Evolutionary conservation across 257 asterid species (phyloP).

Genomic region (Nicotiana otophora): DNA sequence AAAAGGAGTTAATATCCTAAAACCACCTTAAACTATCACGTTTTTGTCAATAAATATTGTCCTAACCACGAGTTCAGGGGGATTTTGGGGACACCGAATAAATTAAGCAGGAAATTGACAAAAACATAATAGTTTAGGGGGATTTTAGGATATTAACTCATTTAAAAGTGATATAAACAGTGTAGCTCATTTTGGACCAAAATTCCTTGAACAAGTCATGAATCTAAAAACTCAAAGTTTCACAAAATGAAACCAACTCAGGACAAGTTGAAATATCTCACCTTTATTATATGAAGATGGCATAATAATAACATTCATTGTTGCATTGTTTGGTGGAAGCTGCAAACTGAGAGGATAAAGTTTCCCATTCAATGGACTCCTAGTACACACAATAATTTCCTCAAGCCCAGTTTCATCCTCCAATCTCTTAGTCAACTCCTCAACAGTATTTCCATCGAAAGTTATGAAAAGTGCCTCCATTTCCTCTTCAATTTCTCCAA

Average conservation of each 20-base stretch:
- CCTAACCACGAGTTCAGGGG: too few relatives aligned
- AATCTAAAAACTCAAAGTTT: neutral
- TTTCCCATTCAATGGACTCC: constrained; percentile 76
- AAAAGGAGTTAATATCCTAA: neutral
- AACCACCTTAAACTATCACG: too few relatives aligned
- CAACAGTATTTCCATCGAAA: constrained; percentile 62
- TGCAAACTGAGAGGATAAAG: constrained; percentile 87
- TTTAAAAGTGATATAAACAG: neutral
- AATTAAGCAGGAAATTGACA: too few relatives aligned
- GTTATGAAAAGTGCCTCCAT: constrained; percentile 55
- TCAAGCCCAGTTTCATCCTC: constrained; percentile 59
- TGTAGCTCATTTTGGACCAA: neutral
- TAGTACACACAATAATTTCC: constrained; percentile 61
- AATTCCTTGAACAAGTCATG: neutral
- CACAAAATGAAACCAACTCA: neutral
- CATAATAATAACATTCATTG: constrained; percentile 61
- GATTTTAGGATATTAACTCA: too few relatives aligned
- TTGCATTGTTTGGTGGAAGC: constrained; percentile 84
- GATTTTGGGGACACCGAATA: too few relatives aligned
- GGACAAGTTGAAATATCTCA: constrained; percentile 9
- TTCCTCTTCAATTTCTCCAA: constrained; percentile 62
- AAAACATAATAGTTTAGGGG: too few relatives aligned
- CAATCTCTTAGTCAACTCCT: constrained; percentile 47
- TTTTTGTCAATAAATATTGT: too few relatives aligned
- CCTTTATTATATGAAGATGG: constrained; percentile 65